Conservation (phyloP, 2,329 filamentous ascomycete genomes). For the Gyromitra esculenta region DNA sequence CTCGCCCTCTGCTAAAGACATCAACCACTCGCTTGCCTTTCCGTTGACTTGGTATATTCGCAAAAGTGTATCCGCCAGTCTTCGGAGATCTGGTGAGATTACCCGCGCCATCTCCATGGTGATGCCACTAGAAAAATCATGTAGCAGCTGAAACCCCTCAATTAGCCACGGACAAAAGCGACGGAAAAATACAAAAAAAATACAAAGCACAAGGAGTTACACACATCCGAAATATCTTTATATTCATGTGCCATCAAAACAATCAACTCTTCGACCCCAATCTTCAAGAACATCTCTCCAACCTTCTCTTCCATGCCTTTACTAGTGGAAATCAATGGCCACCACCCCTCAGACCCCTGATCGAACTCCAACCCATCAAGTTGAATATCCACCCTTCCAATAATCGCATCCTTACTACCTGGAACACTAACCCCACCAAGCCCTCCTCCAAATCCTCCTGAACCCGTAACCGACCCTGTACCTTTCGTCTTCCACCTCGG, state of each 20-base stretch:
- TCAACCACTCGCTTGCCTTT: conserved; percentile 85
- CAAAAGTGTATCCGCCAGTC: conserved; percentile 84
- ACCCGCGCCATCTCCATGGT: conserved; percentile 85
- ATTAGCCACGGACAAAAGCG: conserved; percentile 43
- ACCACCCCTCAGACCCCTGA: conserved; percentile 72
- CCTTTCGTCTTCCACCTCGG: conserved; percentile 60
- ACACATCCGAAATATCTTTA: conserved; percentile 74
- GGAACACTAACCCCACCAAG: conserved; percentile 55
- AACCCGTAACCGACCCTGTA: conserved; percentile 52
- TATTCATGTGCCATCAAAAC: conserved; percentile 90
- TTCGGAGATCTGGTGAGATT: conserved; percentile 78
- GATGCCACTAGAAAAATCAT: conserved; percentile 82
- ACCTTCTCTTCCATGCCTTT: conserved; percentile 68
- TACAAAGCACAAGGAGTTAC: conserved; percentile 14
- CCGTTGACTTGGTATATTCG: conserved; percentile 97
- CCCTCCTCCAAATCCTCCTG: conserved; percentile 54
- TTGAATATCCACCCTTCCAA: conserved; percentile 79
- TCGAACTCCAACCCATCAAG: conserved; percentile 71
- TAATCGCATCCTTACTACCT: conserved; percentile 55
- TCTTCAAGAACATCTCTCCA: conserved; percentile 72
- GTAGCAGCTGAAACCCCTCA: conserved; percentile 68
- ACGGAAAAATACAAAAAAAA: background rate
- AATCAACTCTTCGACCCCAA: conserved; percentile 77
- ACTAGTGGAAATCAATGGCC: conserved; percentile 68
- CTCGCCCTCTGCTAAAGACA: conserved; percentile 92